Conservation (phyloP, 768 basidiomycete species). For the Leccinum ochraceum region DNA sequence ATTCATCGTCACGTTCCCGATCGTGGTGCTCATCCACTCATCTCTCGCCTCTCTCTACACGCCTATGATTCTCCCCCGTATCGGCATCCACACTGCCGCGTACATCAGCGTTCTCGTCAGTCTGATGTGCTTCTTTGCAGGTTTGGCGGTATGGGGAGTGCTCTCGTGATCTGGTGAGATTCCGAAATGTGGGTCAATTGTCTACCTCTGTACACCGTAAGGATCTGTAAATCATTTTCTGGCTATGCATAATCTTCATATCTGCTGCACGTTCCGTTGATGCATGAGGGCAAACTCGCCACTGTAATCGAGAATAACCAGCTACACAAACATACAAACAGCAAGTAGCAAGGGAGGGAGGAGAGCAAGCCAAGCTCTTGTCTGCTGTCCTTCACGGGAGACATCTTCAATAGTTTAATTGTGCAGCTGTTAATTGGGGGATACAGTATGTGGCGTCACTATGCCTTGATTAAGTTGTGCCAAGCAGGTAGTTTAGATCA, state of each 20-base stretch:
- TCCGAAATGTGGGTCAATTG: constrained; percentile 3
- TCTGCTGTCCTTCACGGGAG: not conserved
- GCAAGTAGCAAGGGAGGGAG: constrained; percentile 7
- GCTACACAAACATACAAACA: not conserved
- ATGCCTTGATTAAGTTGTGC: no score
- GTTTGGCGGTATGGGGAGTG: constrained; percentile 71
- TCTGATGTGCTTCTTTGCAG: constrained; percentile 70
- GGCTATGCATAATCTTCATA: not conserved
- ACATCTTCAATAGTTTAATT: no score
- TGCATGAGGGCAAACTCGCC: not conserved
- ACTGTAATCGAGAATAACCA: not conserved
- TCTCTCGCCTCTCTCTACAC: constrained; percentile 65
- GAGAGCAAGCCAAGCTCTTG: not conserved
- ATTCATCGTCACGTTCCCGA: constrained; percentile 42
- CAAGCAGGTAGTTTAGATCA: no score
- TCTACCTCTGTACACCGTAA: constrained; percentile 11
- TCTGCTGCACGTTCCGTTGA: not conserved
- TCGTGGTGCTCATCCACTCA: constrained; percentile 50
- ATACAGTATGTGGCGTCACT: no score
- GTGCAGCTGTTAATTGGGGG: no score
- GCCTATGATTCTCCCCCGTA: constrained; percentile 62
- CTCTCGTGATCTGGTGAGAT: constrained; percentile 40
- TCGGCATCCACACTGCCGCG: constrained; percentile 76
- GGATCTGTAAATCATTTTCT: not conserved
- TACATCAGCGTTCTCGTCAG: constrained; percentile 69